Evolutionary conservation across 2,329 filamentous ascomycete genomes (phyloP).

Genomic region (Chrysosporium keratinophilum): DNA sequence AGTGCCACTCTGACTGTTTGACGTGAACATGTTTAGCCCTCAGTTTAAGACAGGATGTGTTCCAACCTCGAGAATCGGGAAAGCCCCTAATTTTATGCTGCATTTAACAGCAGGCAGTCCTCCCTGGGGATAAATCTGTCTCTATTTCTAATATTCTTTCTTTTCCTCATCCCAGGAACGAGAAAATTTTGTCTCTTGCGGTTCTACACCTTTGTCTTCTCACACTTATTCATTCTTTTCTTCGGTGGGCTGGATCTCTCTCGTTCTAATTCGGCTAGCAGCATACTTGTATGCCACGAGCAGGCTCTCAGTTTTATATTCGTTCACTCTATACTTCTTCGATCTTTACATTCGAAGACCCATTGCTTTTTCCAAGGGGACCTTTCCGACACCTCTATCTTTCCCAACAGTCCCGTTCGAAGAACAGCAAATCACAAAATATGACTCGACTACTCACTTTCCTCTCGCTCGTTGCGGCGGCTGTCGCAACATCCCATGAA

Average conservation of each 20-base stretch:
- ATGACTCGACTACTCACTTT: slow-evolving; percentile 17
- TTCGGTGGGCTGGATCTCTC: slow-evolving; percentile 11
- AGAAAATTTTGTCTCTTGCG: background rate
- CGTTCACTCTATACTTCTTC: background rate
- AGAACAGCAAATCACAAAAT: slow-evolving; percentile 3
- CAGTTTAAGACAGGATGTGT: slow-evolving; percentile 12
- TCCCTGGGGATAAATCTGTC: slow-evolving; percentile 9
- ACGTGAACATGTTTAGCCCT: slow-evolving; percentile 9
- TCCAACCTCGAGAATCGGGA: slow-evolving; percentile 11
- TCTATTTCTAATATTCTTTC: slow-evolving; percentile 4
- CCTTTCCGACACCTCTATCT: slow-evolving; percentile 25
- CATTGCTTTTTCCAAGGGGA: slow-evolving; percentile 7
- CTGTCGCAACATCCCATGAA: slow-evolving; percentile 10
- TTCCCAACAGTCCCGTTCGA: slow-evolving; percentile 21
- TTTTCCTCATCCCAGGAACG: slow-evolving; percentile 2
- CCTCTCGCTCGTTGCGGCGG: slow-evolving; percentile 14
- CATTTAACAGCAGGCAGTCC: slow-evolving; percentile 9
- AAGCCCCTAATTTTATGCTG: slow-evolving; percentile 12
- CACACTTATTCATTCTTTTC: slow-evolving; percentile 14
- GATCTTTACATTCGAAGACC: background rate
- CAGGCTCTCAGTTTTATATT: slow-evolving; percentile 12
- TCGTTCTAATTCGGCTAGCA: slow-evolving; percentile 10
- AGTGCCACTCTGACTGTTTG: slow-evolving; percentile 6
- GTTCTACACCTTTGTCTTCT: slow-evolving; percentile 17
- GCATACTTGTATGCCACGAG: slow-evolving; percentile 6